Base-by-base conservation (phyloP, 2,329 filamentous ascomycete species). In the Ciborinia camelliae region DNA sequence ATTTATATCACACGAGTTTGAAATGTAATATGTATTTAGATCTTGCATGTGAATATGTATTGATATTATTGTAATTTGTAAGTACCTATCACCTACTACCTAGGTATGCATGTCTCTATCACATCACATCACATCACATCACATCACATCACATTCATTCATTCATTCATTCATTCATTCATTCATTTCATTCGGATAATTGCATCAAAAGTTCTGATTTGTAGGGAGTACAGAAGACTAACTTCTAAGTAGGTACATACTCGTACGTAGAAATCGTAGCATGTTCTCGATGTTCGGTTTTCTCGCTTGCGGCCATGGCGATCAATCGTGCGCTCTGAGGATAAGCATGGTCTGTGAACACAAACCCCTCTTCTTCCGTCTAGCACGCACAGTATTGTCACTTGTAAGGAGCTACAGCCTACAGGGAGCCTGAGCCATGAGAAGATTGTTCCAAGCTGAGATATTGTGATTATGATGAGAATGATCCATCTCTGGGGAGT, bases 1-100 rank as follows among this genome's bases (percentile, higher is more conserved):
- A 63, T 63, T 39, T 63, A 63, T 8, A n/a, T 63, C 61, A 63
- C 52, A 63, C 61, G 51, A 57, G 28, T 55, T 37, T 48, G 41
- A 63, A 28, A 61, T 39, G n/a, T n/a, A 47, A 47, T 12, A 23
- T n/a, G 48, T 63, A 39, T 51, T 57, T 63, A 57, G 61, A 63
- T 63, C 61, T 63, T 48, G 57, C 45, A 61, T 61, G 45, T 39
- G 32, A 52, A 37, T 45, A 57, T 28, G n/a, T n/a, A n/a, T n/a
- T n/a, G n/a, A n/a, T n/a, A n/a, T n/a, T n/a, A n/a, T n/a, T n/a
- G n/a, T n/a, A n/a, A n/a, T n/a, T n/a, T n/a, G n/a, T n/a, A n/a
- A n/a, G n/a, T n/a, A n/a, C n/a, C n/a, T n/a, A n/a, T n/a, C n/a
- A n/a, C n/a, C n/a, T n/a, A n/a, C n/a, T n/a, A n/a, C 30, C n/a